Evolutionary conservation across 1,284 basidiomycete genomes (phyloP).

Genomic region (Sporisorium exsertum): DNA sequence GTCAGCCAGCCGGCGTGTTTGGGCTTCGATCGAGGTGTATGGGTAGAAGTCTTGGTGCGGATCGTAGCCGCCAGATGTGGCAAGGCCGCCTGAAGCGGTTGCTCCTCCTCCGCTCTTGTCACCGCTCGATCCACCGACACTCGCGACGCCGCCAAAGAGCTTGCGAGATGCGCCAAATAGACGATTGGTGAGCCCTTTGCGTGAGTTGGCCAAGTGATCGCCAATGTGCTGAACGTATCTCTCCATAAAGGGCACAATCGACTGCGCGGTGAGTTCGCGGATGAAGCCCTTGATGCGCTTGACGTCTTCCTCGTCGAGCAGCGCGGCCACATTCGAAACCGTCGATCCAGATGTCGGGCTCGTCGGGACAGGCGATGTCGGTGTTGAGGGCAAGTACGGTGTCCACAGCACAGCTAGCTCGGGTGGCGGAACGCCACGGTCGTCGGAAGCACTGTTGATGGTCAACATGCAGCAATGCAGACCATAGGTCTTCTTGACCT

Average conservation of each 20-base stretch:
- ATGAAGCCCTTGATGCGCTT: constrained; percentile 83
- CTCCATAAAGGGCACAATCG: constrained; percentile 95
- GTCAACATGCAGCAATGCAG: constrained; percentile 64
- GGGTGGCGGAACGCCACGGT: constrained; percentile 22
- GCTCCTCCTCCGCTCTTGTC: constrained; percentile 14
- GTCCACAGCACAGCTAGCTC: constrained; percentile 36
- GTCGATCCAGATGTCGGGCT: neutral
- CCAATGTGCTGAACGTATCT: constrained; percentile 92
- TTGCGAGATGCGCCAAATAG: constrained; percentile 74
- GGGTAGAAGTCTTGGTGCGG: constrained; percentile 69
- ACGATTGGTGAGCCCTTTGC: constrained; percentile 87
- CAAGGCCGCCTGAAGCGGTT: constrained; percentile 54
- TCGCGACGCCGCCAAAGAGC: constrained; percentile 69
- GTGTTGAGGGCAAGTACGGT: constrained; percentile 6
- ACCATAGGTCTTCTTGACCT: constrained; percentile 65
- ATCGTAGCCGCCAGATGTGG: constrained; percentile 36
- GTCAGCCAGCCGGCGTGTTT: constrained; percentile 82
- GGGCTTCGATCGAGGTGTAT: constrained; percentile 70
- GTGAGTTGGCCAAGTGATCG: constrained; percentile 85
- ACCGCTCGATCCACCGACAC: constrained; percentile 68
- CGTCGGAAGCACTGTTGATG: constrained; percentile 59
- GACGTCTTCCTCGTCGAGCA: constrained; percentile 81
- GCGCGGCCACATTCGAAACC: neutral
- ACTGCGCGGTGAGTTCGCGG: constrained; percentile 90
- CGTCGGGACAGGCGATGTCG: constrained; percentile 11